These are phyloP conservation scores for Tanozyma kutaoensis DNA, from an alignment of 805 yeast genomes.

Conservation along the genomic window DNA sequence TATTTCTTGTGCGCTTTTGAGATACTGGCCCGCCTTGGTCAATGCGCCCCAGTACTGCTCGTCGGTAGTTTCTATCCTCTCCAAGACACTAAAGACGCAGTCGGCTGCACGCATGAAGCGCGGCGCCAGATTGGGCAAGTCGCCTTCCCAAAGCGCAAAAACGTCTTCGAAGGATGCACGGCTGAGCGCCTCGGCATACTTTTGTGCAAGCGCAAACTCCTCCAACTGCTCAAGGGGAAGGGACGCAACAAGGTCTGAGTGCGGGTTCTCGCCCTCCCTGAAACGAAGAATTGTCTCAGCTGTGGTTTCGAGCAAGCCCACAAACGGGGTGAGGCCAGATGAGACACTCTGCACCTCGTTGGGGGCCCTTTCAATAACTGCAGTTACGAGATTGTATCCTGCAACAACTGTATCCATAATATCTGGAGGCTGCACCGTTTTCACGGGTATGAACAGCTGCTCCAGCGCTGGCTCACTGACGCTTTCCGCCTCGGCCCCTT, in stretches of 20 bases:
- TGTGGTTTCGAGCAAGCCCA: conserved; percentile 7
- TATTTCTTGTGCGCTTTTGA: conserved; percentile 25
- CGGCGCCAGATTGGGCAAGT: conserved; percentile 18
- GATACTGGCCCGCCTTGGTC: conserved; percentile 18
- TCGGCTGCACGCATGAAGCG: conserved; percentile 29
- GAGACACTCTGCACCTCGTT: conserved; percentile 1
- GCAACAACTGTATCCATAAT: conserved; percentile 19
- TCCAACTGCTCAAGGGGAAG: conserved; percentile 12
- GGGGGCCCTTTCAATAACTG: conserved; percentile 15
- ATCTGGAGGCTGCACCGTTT: conserved; percentile 21
- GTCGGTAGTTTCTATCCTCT: conserved; percentile 11
- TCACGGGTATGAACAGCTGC: too few species aligned
- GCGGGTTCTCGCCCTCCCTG: conserved; percentile 5
- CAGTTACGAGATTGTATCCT: conserved; percentile 14
- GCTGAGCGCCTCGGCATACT: conserved; percentile 6
- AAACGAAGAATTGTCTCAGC: conserved; percentile 9
- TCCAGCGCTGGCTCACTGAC: conserved; percentile 9
- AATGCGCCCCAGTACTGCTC: conserved; percentile 25
- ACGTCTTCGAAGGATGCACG: conserved; percentile 9
- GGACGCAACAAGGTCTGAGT: conserved; percentile 12
- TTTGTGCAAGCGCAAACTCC: conserved; percentile 18
- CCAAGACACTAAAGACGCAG: conserved; percentile 29
- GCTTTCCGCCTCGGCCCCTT: conserved; percentile 1
- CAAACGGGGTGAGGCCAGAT: conserved; percentile 9
- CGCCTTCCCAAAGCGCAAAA: conserved; percentile 18